phyloP scores from a whole-genome alignment of 2,329 filamentous ascomycete genomes.

The Zasmidium citrigriseum region DNA sequence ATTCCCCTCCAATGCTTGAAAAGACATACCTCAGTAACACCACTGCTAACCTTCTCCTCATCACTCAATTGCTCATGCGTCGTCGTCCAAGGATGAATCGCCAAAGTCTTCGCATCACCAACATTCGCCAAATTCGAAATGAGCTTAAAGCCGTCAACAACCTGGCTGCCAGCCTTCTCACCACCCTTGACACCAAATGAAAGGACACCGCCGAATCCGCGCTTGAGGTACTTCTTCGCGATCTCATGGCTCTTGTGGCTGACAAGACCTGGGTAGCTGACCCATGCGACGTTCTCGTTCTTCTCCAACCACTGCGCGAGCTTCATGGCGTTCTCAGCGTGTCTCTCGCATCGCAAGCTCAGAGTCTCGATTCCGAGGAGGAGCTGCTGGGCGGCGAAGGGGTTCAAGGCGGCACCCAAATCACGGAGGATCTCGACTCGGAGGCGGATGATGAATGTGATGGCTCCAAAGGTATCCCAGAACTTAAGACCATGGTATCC shows the following conservation, averaged over 20 bases:
- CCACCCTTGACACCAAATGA: slow-evolving; percentile 93
- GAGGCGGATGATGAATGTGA: slow-evolving; percentile 80
- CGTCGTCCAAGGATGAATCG: slow-evolving; percentile 93
- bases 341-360: slow-evolving; percentile 80
- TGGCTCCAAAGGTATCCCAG: slow-evolving; percentile 84
- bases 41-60: slow-evolving; percentile 76
- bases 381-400: slow-evolving; percentile 90
- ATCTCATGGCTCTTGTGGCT: slow-evolving; percentile 76
- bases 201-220: slow-evolving; percentile 85
- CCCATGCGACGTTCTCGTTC: slow-evolving; percentile 85
- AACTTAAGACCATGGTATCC: slow-evolving; percentile 94
- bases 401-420: slow-evolving; percentile 78
- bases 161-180: slow-evolving; percentile 75
- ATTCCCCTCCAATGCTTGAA: neutral
- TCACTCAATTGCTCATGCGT: slow-evolving; percentile 90
- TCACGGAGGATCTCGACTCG: slow-evolving; percentile 91
- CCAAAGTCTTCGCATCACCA: slow-evolving; percentile 90
- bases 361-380: slow-evolving; percentile 88
- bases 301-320: slow-evolving; percentile 81
- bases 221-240: slow-evolving; percentile 83
- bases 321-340: slow-evolving; percentile 78
- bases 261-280: slow-evolving; percentile 86
- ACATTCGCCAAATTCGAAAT: slow-evolving; percentile 97
- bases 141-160: slow-evolving; percentile 92
- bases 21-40: slow-evolving; percentile 61